Evolutionary conservation across 2,329 filamentous ascomycete species (phyloP).

Genomic region (Ascochyta viciae-villosae): DNA sequence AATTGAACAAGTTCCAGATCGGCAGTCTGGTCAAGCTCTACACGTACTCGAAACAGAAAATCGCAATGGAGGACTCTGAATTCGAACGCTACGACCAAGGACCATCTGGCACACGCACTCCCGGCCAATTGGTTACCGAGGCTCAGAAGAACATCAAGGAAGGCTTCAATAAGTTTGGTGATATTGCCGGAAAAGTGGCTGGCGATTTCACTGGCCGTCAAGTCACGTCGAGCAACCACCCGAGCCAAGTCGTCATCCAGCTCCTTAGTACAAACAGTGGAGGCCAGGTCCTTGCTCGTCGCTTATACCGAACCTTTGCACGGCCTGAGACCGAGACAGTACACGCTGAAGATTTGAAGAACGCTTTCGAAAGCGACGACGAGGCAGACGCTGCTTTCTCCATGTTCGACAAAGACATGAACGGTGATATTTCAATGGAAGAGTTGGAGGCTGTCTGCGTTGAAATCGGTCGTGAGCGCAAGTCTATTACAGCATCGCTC

Average conservation of each 20-base stretch:
- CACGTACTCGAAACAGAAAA: constrained; percentile 68
- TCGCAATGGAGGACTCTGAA: constrained; percentile 76
- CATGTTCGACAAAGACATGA: constrained; percentile 96
- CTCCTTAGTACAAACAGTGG: constrained; percentile 75
- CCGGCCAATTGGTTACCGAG: constrained; percentile 72
- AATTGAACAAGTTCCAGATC: constrained; percentile 91
- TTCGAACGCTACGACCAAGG: constrained; percentile 65
- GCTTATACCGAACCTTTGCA: constrained; percentile 86
- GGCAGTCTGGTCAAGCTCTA: constrained; percentile 70
- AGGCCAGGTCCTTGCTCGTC: constrained; percentile 83
- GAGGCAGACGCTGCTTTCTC: constrained; percentile 88
- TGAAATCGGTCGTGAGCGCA: constrained; percentile 92
- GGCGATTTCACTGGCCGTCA: constrained; percentile 87
- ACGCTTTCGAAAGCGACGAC: constrained; percentile 80
- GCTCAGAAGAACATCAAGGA: constrained; percentile 77
- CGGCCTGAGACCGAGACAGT: constrained; percentile 79
- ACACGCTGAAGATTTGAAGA: constrained; percentile 76
- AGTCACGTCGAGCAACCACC: constrained; percentile 74
- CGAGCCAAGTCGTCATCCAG: constrained; percentile 82
- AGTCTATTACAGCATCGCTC: constrained; percentile 90
- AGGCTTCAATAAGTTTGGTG: constrained; percentile 80
- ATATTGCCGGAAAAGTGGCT: constrained; percentile 83
- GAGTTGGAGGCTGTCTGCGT: constrained; percentile 93
- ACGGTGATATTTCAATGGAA: constrained; percentile 94
- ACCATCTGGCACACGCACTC: constrained; percentile 72